phyloP scores from a whole-genome alignment of 495 filamentous ascomycete genomes.

The Xylaria venustula region DNA sequence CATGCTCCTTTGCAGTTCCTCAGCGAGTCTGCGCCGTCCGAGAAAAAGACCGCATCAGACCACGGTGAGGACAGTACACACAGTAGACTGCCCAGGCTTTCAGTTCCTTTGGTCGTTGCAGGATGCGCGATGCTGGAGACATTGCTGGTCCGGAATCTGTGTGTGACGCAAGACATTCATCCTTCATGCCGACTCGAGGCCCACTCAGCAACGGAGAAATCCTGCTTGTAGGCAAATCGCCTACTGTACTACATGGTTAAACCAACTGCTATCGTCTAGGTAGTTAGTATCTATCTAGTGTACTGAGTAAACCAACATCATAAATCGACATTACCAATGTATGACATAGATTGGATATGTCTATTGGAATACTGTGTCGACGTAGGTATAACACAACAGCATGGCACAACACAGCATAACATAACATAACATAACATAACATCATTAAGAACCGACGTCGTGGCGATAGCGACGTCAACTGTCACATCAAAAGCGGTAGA shows the following conservation, averaged over 20 bases:
- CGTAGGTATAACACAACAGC: too few species aligned
- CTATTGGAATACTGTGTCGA: too few species aligned
- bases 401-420: too few species aligned
- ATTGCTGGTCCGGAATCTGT: not conserved
- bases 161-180: slow-evolving; percentile 3
- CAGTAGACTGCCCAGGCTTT: not conserved
- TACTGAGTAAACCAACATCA: too few species aligned
- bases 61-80: not conserved
- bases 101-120: not conserved
- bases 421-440: too few species aligned
- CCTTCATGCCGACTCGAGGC: not conserved
- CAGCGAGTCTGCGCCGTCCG: not conserved
- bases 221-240: not conserved
- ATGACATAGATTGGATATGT: too few species aligned
- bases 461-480: not conserved
- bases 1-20: not conserved
- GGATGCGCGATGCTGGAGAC: slow-evolving; percentile 4
- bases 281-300: too few species aligned
- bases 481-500: not conserved
- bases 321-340: too few species aligned
- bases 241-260: not conserved
- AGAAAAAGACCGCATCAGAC: slow-evolving; percentile 9
- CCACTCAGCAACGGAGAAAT: not conserved
- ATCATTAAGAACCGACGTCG: too few species aligned
- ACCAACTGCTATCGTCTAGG: not conserved